Evolutionary conservation across 768 basidiomycete genomes (phyloP), one percentile per base, ranked within the genome.

Genomic region (Amyloporia xantha): DNA sequence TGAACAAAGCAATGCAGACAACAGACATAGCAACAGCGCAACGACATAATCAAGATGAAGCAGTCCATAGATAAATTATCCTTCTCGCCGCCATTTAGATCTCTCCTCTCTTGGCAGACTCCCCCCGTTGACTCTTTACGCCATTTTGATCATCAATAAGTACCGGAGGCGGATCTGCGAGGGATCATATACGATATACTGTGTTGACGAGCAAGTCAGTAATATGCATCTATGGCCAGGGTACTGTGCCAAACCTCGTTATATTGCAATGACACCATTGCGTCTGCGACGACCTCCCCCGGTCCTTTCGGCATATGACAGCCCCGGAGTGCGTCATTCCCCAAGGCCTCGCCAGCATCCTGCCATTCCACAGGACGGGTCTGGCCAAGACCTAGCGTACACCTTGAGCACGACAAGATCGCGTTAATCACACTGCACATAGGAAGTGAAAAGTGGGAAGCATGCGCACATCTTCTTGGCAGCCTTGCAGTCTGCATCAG

Each of bases 141-240:
- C 38, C 59, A 62, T 62, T 39, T 76, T 68, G 27, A 80, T 76
- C 77, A 79, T 79, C 47, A 81, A 59, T 35, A 81, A 60, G 56
- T 81, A 81, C 55, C 73, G 67, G 60, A 81, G 55, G 11, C 77
- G 73, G 51, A 82, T 81, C 58, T 82, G 81, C 5, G 77, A 64
- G 3, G 71, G 49, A 51, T 78, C 69, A 57, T 83, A 83, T 48
- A 81, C 79, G 54, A 82, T 82, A 54, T 82, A 82, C 78, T 82
- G 52, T 39, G 24, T 17, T 44, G 33, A 41, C 25, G 26, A 15
- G 20, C 21, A n/a, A n/a, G n/a, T n/a, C n/a, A n/a, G n/a, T n/a
- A n/a, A n/a, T n/a, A n/a, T n/a, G n/a, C n/a, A n/a, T n/a, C n/a
- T n/a, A n/a, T n/a, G n/a, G n/a, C n/a, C n/a, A n/a, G n/a, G n/a